Conservation (phyloP, 352 stramenopile genomes). For the Phytophthora macrochlamydospora region DNA sequence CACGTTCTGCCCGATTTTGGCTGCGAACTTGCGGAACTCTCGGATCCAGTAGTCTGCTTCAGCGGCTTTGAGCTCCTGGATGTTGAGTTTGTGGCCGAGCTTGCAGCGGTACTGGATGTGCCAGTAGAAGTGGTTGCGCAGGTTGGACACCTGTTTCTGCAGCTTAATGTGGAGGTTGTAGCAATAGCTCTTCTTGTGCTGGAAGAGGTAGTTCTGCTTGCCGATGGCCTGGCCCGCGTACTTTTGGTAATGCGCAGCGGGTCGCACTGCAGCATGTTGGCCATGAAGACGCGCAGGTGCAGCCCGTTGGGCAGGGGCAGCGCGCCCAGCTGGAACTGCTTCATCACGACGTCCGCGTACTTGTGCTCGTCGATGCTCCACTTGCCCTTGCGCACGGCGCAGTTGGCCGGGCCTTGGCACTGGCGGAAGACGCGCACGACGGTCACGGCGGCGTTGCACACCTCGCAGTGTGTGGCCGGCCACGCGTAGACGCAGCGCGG, state of each 20-base stretch:
- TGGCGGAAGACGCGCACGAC: conserved; percentile 58
- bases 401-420: conserved; percentile 45
- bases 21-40: conserved; percentile 71
- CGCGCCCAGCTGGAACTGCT: conserved; percentile 76
- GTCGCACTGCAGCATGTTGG: conserved; percentile 79
- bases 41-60: conserved; percentile 76
- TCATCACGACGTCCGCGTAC: conserved; percentile 85
- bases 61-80: conserved; percentile 67
- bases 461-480: conserved; percentile 65
- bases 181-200: conserved; percentile 62
- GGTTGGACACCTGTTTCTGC: conserved; percentile 77
- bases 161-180: conserved; percentile 83
- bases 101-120: conserved; percentile 80
- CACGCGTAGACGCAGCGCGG: conserved; percentile 77
- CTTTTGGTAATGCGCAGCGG: conserved; percentile 86
- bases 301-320: conserved; percentile 71
- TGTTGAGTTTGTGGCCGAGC: conserved; percentile 58
- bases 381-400: conserved; percentile 72
- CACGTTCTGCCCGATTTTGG: conserved; percentile 64
- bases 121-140: conserved; percentile 87
- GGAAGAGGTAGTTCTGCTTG: conserved; percentile 83
- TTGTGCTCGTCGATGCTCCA: conserved; percentile 79
- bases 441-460: conserved; percentile 51
- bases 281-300: conserved; percentile 76
- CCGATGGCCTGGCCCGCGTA: conserved; percentile 74